These are phyloP conservation scores for Chaetomium sp. DNA, from an alignment of 2,329 filamentous ascomycete genomes.

Conservation along the genomic window DNA sequence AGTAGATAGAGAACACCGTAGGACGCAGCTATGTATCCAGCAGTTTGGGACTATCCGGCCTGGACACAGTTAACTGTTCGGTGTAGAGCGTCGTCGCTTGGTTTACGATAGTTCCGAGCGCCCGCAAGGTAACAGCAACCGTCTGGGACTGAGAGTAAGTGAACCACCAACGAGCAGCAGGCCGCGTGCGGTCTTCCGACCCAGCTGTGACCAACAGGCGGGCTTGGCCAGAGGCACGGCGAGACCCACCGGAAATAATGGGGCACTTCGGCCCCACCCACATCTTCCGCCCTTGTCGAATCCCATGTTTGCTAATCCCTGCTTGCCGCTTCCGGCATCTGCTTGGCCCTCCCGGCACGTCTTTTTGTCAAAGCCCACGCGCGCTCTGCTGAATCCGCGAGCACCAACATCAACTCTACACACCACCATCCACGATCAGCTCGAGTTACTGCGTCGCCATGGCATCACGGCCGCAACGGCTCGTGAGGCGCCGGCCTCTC, in stretches of 20 bases:
- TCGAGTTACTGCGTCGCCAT: conserved; percentile 33
- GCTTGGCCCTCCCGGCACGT: background rate
- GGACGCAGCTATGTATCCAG: too few species aligned
- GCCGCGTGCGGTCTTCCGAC: too few species aligned
- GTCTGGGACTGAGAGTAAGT: too few species aligned
- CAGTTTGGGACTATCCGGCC: too few species aligned
- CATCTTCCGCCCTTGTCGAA: too few species aligned
- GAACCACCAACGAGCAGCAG: too few species aligned
- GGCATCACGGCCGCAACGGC: conserved; percentile 49
- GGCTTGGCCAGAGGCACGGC: background rate
- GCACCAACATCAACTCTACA: background rate
- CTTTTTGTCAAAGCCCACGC: background rate
- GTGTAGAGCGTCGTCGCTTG: too few species aligned
- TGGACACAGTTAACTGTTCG: too few species aligned
- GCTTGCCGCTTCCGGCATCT: conserved; percentile 5
- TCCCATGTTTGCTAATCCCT: background rate
- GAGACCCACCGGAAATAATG: background rate
- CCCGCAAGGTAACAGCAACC: too few species aligned
- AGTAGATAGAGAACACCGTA: background rate
- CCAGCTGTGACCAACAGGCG: conserved; percentile 2
- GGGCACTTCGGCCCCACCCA: too few species aligned
- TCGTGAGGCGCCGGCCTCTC: conserved; percentile 76
- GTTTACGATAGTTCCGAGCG: too few species aligned
- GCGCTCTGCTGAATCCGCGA: background rate
- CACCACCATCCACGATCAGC: background rate